Base-by-base conservation (phyloP, 2,329 filamentous ascomycete species). In the Botryotinia narcissicola region DNA sequence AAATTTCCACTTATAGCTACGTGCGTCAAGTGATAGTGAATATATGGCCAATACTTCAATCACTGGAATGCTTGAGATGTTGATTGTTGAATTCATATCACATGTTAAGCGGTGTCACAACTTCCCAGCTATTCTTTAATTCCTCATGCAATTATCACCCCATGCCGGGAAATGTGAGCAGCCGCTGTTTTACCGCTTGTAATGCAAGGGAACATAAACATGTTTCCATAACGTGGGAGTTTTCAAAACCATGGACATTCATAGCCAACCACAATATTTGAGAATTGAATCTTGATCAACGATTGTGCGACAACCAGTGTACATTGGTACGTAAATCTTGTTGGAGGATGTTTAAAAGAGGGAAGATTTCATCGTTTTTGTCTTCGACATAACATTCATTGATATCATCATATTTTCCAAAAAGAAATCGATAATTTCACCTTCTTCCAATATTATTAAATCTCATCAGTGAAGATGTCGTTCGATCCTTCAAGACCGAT, bases 401-500 rank as follows among this genome's bases (percentile, higher is more conserved):
- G 4, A 37, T 66, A 20, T 67, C 64, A 29, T 10, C 10, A 48
- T 14, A 5, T 29, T 29, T 22, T 35, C 20, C 0, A n/a, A n/a
- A 7, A 37, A 25, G 6, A 7, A 51, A 67, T 14, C 6, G 16
- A 57, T 10, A 32, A 32, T 10, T 51, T 44, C 7, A 22, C 9
- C 16, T 29, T 57, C 14, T 18, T 25, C 25, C 14, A 48, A 25
- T 6, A 2, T n/a, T 25, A 5, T 10, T 9, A 8, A 10, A 64
- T 7, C 7, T 25, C 29, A 16, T 64, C 9, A 42, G 18, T n/a
- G 29, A 35, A 3, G 5, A 68, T 68, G 64, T 68, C 64, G 9
- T 68, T 68, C 25, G 64, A 68, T 9, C 64, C 48, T 20, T 57
- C 64, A 42, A 68, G 48, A 42, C 64, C 64, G 7, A 68, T 68